Evolutionary conservation across 2,329 filamentous ascomycete species (phyloP).

Genomic region (Hypoxylon sp.): DNA sequence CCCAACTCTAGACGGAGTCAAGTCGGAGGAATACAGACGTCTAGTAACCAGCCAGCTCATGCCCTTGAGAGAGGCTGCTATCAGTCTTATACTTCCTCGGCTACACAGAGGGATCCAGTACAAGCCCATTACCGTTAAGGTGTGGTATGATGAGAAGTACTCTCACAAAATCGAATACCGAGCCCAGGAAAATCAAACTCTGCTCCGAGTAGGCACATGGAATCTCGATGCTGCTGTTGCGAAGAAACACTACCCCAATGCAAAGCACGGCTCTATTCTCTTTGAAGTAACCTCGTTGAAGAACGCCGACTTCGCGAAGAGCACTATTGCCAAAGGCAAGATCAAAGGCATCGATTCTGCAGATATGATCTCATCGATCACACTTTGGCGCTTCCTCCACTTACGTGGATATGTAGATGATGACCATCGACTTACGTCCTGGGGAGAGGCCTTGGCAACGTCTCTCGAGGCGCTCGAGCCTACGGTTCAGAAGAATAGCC

Average conservation of each 20-base stretch:
- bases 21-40: constrained; percentile 83
- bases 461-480: constrained; percentile 75
- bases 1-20: constrained; percentile 88
- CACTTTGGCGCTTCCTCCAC: constrained; percentile 90
- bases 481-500: constrained; percentile 61
- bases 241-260: constrained; percentile 64
- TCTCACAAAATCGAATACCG: constrained; percentile 77
- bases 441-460: constrained; percentile 84
- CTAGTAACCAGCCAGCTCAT: constrained; percentile 82
- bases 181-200: constrained; percentile 64
- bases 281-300: constrained; percentile 78
- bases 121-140: constrained; percentile 81
- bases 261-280: constrained; percentile 63
- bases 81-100: constrained; percentile 83
- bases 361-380: constrained; percentile 79
- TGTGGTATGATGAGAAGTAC: constrained; percentile 85
- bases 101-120: constrained; percentile 87
- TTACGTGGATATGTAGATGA: constrained; percentile 87
- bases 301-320: constrained; percentile 77
- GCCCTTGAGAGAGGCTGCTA: constrained; percentile 80
- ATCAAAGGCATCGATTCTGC: constrained; percentile 72
- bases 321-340: constrained; percentile 74
- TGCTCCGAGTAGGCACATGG: constrained; percentile 72
- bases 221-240: constrained; percentile 75
- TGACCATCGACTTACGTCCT: constrained; percentile 82